Conservation (phyloP, 768 basidiomycete species). For the Porpolomopsis calyptriformis region DNA sequence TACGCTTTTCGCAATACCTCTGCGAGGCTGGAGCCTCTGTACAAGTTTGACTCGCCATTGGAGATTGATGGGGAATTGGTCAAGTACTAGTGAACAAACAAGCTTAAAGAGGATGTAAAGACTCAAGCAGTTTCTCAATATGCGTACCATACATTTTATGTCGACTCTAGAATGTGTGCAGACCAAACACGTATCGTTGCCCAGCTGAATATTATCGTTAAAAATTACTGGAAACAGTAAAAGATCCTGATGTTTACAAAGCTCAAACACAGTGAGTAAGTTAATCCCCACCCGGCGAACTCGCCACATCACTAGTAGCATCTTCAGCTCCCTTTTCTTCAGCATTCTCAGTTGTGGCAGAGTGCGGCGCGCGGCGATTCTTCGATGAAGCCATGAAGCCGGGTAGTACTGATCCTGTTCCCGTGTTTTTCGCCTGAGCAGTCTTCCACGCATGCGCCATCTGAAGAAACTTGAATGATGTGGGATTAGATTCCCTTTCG, state of each 20-base stretch:
- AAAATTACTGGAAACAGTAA: too few relatives aligned
- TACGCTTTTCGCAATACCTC: slow-evolving; percentile 32
- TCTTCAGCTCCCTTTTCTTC: slow-evolving; percentile 23
- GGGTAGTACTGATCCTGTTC: slow-evolving; percentile 27
- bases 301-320: slow-evolving; percentile 41
- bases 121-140: too few relatives aligned
- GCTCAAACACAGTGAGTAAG: too few relatives aligned
- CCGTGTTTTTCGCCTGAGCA: slow-evolving; percentile 35
- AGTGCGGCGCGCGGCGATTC: too few relatives aligned
- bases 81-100: too few relatives aligned
- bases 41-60: slow-evolving; percentile 31
- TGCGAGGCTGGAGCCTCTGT: slow-evolving; percentile 33
- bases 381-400: slow-evolving; percentile 31
- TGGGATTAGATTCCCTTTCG: slow-evolving; percentile 86
- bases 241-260: too few relatives aligned
- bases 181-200: too few relatives aligned
- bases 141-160: too few relatives aligned
- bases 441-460: slow-evolving; percentile 89
- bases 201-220: too few relatives aligned
- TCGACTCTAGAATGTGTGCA: too few relatives aligned
- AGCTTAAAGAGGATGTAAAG: too few relatives aligned
- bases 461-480: slow-evolving; percentile 91
- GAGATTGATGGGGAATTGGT: neutral
- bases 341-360: neutral
- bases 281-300: slow-evolving; percentile 33